A percentile compares a stretch with the other conserved stretches of the same genome.
phyloP scores from a whole-genome alignment of 1,284 basidiomycete species.

The Bondarzewia mesenterica region DNA sequence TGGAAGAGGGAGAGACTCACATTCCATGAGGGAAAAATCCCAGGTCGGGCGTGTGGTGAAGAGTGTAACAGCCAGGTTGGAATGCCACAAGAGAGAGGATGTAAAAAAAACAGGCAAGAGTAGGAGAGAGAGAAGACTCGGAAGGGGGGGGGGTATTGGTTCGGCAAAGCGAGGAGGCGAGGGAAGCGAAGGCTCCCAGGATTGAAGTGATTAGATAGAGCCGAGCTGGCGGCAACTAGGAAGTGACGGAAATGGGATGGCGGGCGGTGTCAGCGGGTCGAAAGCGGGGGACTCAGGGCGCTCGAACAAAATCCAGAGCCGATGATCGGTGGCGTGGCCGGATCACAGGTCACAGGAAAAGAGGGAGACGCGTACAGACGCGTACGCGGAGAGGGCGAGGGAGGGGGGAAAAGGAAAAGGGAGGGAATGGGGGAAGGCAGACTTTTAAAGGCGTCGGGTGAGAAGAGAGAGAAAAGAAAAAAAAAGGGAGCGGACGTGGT shows the following conservation, averaged over 20 bases:
- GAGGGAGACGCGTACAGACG: neutral
- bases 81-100: neutral
- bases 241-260: neutral
- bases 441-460: too few relatives aligned
- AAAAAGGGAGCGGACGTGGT: neutral
- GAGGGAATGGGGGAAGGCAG: too few relatives aligned
- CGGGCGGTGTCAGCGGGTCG: neutral
- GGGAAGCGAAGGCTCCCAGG: too few relatives aligned
- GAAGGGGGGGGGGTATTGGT: too few relatives aligned
- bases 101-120: slow-evolving; percentile 4
- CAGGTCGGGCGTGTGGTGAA: slow-evolving; percentile 10
- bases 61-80: slow-evolving; percentile 14
- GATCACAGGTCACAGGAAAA: too few relatives aligned
- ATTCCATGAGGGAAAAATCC: slow-evolving; percentile 15
- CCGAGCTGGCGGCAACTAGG: neutral
- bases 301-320: neutral
- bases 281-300: neutral
- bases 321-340: neutral
- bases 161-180: too few relatives aligned
- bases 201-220: too few relatives aligned
- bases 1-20: slow-evolving; percentile 7
- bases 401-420: neutral
- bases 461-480: neutral
- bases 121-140: neutral
- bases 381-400: neutral